Evolutionary conservation across 257 asterid genomes (phyloP).

Genomic region (Ilex aquifolium): DNA sequence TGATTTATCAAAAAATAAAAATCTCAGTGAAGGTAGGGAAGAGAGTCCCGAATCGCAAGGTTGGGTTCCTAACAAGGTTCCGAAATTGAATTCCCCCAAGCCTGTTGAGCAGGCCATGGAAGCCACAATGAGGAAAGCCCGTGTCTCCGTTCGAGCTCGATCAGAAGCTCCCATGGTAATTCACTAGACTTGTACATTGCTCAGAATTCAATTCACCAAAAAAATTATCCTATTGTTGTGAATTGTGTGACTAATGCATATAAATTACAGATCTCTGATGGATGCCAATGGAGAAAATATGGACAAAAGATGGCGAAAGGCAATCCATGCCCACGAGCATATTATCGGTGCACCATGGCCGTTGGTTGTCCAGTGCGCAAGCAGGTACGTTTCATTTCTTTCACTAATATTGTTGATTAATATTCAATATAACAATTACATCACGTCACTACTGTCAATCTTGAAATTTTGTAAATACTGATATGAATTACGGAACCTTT

Average conservation of each 20-base stretch:
- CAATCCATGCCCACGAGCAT: conserved; percentile 93
- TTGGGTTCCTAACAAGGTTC: conserved; percentile 54
- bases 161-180: conserved; percentile 88
- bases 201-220: not conserved
- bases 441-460: too few relatives aligned
- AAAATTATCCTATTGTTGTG: not conserved
- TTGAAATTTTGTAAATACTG: too few relatives aligned
- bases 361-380: conserved; percentile 95
- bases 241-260: not conserved
- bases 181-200: not conserved
- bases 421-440: too few relatives aligned
- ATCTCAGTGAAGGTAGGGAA: conserved; percentile 33
- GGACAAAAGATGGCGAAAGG: conserved; percentile 99
- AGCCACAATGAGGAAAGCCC: conserved; percentile 89
- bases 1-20: conserved; percentile 22
- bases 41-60: conserved; percentile 77
- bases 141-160: conserved; percentile 98
- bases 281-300: conserved; percentile 97
- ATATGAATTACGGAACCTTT: not conserved
- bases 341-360: conserved; percentile 92
- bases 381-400: conserved; percentile 39
- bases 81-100: conserved; percentile 34
- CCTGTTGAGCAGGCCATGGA: conserved; percentile 47
- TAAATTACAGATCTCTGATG: conserved; percentile 63
- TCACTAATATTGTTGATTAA: too few relatives aligned